Evolutionary conservation across 768 basidiomycete genomes (phyloP), one percentile per base, ranked within the genome.

Genomic region (Auriculariales sp.): DNA sequence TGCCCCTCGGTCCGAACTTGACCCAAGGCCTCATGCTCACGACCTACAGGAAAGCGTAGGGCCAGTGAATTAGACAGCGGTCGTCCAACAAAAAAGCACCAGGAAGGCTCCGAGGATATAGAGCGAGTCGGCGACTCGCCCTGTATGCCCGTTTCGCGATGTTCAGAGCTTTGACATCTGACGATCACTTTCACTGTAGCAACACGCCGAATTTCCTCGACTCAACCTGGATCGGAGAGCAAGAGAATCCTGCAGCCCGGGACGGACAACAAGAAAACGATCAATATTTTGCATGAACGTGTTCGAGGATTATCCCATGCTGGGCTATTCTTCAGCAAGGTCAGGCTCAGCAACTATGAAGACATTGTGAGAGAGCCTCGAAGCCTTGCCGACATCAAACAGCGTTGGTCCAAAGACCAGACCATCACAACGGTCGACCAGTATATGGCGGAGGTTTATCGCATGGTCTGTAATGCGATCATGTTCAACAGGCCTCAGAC

Each of bases 381-480:
- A 78, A 92, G 97, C 62, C 73, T 98, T 49, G 94, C 92, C 64
- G 93, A 86, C 0, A 86, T 98, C 61, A 89, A 90, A 62, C 69
- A 69, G n/a, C 77, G 74, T 54, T 44, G 22, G 9, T 79, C 94
- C 51, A 86, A 84, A 57, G 89, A 93, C 57, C 90, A 90, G 0
- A 54, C 75, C 2, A 90, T 95, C 44, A 68, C 74, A 3, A 89
- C 77, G 55, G 85, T 88, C 1, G 71, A 83, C 28, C 91, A 97
- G 60, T 95, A 83, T 58, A 85, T 93, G 60, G 72, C 90, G 54
- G 94, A 95, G 57, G 76, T 93, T 9, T 83, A 79, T 60, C 70
- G 95, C 54, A 94, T 97, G 83, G 94, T 95, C 64, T 86, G 90
- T 6, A 97, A 98, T 62, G 88, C 94, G 3, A 83, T 94, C 79